Evolutionary conservation across 2,329 filamentous ascomycete genomes (phyloP), one percentile per base, ranked within the genome.

Genomic region (Claviceps spartinae): DNA sequence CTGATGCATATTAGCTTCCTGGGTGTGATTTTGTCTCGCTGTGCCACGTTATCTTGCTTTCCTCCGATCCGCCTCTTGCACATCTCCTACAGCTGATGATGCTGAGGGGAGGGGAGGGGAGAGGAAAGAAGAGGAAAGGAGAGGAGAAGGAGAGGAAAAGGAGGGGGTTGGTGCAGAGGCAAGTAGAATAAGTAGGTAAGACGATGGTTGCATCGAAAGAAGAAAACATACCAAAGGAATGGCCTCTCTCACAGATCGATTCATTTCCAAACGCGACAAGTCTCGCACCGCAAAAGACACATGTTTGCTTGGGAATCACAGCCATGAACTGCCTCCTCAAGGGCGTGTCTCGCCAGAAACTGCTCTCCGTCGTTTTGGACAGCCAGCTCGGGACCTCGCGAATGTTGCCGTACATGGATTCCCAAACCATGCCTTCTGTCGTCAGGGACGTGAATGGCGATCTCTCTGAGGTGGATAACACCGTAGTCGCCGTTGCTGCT

Each of bases 401-500:
- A 0, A 74, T 75, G n/a, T 65, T 65, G 18, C 75, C 77, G 57
- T 81, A 81, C 72, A 81, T 77, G 71, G 74, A 78, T 55, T 80
- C 74, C 72, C 77, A 81, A 45, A 76, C 67, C 40, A 66, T 65
- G 0, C 71, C 78, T 60, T 82, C 78, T 2, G 77, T 78, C n/a
- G 74, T 75, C 20, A 76, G 62, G 2, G 56, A 59, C 49, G 36
- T 16, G 11, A 41, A 16, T 7, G 52, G 48, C 0, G 30, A 43
- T 24, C 1, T 34, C 0, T 53, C 52, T 5, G 57, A 52, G 5
- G 20, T 20, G 13, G 42, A 7, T 6, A 24, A 16, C n/a, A 11
- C 8, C 13, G 42, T 24, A 13, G 22, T 14, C 42, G 13, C 13
- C 6, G 13, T 22, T 14, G 42, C 9, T 9, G 8, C 30, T 11